Evolutionary conservation across 805 yeast genomes (phyloP).

Genomic region (Saccharomycopsis vini): DNA sequence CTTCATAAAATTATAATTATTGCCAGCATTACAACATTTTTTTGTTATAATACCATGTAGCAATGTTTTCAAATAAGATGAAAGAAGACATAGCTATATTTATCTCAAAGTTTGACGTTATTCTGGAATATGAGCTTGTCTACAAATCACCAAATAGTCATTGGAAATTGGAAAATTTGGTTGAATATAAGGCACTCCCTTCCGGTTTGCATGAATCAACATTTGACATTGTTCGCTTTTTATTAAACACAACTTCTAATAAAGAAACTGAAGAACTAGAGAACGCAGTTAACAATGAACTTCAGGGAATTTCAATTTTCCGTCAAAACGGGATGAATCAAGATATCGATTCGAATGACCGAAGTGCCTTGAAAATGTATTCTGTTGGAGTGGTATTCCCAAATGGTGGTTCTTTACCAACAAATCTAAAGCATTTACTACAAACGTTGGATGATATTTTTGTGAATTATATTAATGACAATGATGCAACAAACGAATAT

Average conservation of each 20-base stretch:
- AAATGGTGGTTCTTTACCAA: not conserved
- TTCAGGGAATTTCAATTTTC: conserved; percentile 10
- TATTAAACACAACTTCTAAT: too few species aligned
- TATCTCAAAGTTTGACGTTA: conserved; percentile 16
- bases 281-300: not conserved
- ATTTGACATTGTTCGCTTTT: conserved; percentile 13
- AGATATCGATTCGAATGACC: conserved; percentile 7
- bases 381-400: conserved; percentile 8
- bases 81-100: too few species aligned
- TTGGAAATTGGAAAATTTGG: not conserved
- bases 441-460: not conserved
- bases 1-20: too few species aligned
- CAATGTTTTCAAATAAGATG: too few species aligned
- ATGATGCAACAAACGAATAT: not conserved
- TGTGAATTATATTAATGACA: not conserved
- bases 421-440: not conserved
- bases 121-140: conserved; percentile 10
- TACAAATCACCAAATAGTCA: not conserved
- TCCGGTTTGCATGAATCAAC: conserved; percentile 15
- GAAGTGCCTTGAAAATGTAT: conserved; percentile 13
- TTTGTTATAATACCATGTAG: too few species aligned
- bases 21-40: too few species aligned
- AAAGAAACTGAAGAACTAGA: too few species aligned
- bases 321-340: conserved; percentile 16
- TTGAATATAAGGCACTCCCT: conserved; percentile 16